Percentiles rank a stretch among this genome's conserved stretches.
Evolutionary conservation across 1,284 basidiomycete genomes (phyloP).

Genomic region (Cerrena zonata): DNA sequence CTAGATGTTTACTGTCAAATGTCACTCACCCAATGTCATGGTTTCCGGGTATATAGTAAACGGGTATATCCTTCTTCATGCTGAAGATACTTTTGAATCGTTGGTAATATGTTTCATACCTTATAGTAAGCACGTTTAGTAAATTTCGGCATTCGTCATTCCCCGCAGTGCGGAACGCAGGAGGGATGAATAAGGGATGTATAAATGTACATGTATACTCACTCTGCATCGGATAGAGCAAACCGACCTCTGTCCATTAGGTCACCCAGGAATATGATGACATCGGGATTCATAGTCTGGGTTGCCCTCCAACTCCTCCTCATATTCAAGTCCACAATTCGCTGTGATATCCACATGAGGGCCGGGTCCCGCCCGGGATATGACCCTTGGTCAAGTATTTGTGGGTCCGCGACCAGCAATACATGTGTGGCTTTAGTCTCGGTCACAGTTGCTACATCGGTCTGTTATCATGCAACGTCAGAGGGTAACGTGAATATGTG

Average conservation of each 20-base stretch:
- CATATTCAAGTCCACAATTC: slow-evolving; percentile 68
- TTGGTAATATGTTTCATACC: slow-evolving; percentile 63
- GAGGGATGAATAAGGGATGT: too few species aligned
- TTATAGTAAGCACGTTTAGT: slow-evolving; percentile 23
- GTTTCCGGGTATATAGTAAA: slow-evolving; percentile 81
- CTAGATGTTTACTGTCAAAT: too few species aligned
- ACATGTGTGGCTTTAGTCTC: slow-evolving; percentile 50
- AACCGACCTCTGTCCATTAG: slow-evolving; percentile 80
- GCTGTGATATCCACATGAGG: slow-evolving; percentile 47
- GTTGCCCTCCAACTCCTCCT: slow-evolving; percentile 78
- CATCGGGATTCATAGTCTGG: slow-evolving; percentile 58
- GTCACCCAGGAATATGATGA: slow-evolving; percentile 80
- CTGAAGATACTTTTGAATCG: slow-evolving; percentile 69
- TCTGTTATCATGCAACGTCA: not conserved
- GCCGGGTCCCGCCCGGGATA: slow-evolving; percentile 49
- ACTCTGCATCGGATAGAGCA: slow-evolving; percentile 64
- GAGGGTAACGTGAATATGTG: not conserved
- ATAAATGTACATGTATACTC: slow-evolving; percentile 28
- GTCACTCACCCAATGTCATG: slow-evolving; percentile 76
- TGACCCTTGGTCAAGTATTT: slow-evolving; percentile 64
- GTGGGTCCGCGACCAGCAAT: slow-evolving; percentile 77
- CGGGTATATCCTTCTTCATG: slow-evolving; percentile 33
- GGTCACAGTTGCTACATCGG: not conserved
- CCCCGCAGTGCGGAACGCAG: too few species aligned
- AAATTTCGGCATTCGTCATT: not conserved